Conservation (phyloP, 1,284 basidiomycete genomes). For the Ceratobasidium sp. region DNA sequence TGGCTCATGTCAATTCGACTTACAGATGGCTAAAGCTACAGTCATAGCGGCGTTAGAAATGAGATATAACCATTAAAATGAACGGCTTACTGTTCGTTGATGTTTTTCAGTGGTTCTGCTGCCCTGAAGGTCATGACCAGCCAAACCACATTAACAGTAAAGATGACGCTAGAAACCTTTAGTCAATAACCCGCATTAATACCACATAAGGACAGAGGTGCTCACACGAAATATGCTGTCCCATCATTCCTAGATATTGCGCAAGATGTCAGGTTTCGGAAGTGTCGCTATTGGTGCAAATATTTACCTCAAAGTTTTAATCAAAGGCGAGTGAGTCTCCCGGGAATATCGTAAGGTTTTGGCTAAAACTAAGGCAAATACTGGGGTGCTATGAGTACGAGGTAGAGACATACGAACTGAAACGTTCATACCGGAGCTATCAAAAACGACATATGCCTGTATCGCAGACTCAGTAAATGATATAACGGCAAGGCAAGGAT, state of each 20-base stretch:
- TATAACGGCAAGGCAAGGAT: background rate
- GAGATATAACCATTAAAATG: background rate
- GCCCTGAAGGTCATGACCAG: conserved; percentile 40
- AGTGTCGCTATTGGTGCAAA: too few relatives aligned
- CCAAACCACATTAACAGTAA: conserved; percentile 36
- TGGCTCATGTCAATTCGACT: background rate
- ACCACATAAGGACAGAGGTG: background rate
- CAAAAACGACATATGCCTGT: conserved; percentile 39
- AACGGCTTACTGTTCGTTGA: conserved; percentile 32
- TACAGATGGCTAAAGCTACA: conserved; percentile 42
- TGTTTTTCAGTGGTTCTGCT: conserved; percentile 33
- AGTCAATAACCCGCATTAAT: background rate
- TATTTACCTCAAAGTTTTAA: conserved; percentile 29
- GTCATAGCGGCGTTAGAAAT: background rate
- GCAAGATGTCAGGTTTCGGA: background rate
- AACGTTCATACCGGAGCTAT: conserved; percentile 30
- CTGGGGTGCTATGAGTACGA: background rate
- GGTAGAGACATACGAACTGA: background rate
- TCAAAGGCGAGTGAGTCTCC: conserved; percentile 33
- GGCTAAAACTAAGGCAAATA: conserved; percentile 33
- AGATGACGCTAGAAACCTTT: conserved; percentile 24
- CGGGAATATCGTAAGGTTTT: conserved; percentile 35
- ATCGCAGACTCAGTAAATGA: background rate
- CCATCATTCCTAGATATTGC: conserved; percentile 27
- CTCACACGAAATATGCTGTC: conserved; percentile 35